Percentiles rank a stretch among this genome's conserved stretches.
phyloP scores from a whole-genome alignment of 768 basidiomycete species.

The Neoboletus subvelutipes region DNA sequence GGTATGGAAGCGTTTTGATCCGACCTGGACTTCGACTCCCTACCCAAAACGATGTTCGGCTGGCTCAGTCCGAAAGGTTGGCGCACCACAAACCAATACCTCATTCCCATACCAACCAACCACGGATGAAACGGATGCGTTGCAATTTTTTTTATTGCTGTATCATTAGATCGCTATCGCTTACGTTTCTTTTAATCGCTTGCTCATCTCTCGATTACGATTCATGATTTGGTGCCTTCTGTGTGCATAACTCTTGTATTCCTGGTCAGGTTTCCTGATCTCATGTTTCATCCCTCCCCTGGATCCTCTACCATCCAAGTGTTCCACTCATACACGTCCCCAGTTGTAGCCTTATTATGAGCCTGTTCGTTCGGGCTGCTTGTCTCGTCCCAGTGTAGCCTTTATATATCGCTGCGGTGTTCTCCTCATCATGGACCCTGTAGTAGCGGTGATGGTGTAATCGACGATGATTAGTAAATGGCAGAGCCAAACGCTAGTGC shows the following conservation, averaged over 20 bases:
- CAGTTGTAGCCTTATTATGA: neutral
- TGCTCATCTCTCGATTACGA: neutral
- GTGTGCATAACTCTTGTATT: slow-evolving; percentile 4
- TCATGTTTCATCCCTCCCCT: neutral
- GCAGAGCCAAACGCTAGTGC: neutral
- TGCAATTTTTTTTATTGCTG: neutral
- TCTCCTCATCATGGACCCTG: too few species aligned
- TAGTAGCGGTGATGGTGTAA: neutral
- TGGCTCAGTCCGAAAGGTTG: neutral
- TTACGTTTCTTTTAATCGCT: neutral
- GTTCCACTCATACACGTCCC: neutral
- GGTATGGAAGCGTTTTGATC: slow-evolving; percentile 16
- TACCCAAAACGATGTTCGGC: neutral
- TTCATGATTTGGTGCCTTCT: neutral
- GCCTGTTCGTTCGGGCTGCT: neutral
- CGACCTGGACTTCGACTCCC: too few species aligned
- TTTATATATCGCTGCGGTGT: neutral
- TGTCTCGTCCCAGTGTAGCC: neutral
- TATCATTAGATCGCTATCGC: slow-evolving; percentile 1
- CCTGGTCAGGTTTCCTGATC: neutral
- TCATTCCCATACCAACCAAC: neutral
- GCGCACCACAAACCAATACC: neutral
- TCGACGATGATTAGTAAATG: neutral
- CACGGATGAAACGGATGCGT: neutral
- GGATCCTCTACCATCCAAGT: neutral